These are phyloP conservation scores for Sporothrix pseudoabietina DNA, from an alignment of 2,329 filamentous ascomycete genomes.

Conservation along the genomic window DNA sequence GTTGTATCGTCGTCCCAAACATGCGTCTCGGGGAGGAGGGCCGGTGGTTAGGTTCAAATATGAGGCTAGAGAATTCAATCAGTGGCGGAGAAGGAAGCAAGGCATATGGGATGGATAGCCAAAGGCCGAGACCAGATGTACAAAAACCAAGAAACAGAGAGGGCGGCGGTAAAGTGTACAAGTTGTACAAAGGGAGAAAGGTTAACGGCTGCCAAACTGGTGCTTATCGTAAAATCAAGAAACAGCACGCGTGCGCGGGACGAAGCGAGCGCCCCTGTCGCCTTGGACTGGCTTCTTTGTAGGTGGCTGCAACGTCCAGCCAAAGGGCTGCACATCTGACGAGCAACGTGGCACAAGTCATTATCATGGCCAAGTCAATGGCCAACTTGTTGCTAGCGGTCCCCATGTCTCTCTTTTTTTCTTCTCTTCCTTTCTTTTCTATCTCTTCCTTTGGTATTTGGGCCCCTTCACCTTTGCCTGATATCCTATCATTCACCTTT, in stretches of 20 bases:
- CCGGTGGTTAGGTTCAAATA: background rate
- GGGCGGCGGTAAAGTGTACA: background rate
- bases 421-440: background rate
- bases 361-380: background rate
- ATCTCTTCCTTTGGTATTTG: background rate
- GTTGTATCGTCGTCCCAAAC: conserved; percentile 16
- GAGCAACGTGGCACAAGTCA: conserved; percentile 19
- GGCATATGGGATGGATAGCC: background rate
- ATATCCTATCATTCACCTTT: background rate
- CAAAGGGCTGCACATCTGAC: conserved; percentile 13
- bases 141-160: background rate
- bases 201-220: background rate
- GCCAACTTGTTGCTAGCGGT: background rate
- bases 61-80: background rate
- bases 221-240: conserved; percentile 3
- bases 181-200: background rate
- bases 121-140: conserved; percentile 7
- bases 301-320: background rate
- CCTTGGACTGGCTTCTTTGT: background rate
- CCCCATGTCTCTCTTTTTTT: background rate
- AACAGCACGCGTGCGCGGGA: conserved; percentile 20
- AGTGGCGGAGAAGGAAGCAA: background rate
- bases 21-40: background rate
- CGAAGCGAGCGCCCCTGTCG: conserved; percentile 7
- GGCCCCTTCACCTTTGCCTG: background rate